These are phyloP conservation scores for Trametes sanguinea DNA, from an alignment of 768 basidiomycete genomes.

Conservation along the genomic window DNA sequence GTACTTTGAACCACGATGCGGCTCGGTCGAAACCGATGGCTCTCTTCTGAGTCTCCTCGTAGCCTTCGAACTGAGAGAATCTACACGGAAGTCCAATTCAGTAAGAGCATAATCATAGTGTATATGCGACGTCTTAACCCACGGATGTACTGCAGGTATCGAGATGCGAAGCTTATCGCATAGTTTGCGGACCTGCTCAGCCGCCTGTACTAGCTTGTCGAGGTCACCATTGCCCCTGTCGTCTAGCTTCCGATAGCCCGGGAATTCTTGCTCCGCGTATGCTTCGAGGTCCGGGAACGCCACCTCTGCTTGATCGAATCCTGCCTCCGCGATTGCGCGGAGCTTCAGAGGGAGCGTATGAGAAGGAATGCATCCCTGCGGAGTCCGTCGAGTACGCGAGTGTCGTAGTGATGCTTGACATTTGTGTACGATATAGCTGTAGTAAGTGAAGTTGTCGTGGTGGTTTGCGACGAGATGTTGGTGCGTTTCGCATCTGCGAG, in stretches of 20 bases:
- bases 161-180: conserved; percentile 28
- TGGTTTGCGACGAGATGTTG: too few relatives aligned
- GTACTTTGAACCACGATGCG: conserved; percentile 30
- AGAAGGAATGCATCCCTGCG: conserved; percentile 35
- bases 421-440: background rate
- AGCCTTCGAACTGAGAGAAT: conserved; percentile 33
- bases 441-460: background rate
- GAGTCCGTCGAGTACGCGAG: conserved; percentile 35
- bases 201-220: conserved; percentile 24
- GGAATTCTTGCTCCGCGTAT: conserved; percentile 24
- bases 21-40: conserved; percentile 26
- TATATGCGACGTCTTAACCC: background rate
- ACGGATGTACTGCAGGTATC: conserved; percentile 35
- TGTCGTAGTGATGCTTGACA: conserved; percentile 9
- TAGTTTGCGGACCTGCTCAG: conserved; percentile 21
- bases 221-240: conserved; percentile 28
- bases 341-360: conserved; percentile 34
- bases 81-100: conserved; percentile 6
- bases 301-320: conserved; percentile 31
- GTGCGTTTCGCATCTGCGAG: too few relatives aligned
- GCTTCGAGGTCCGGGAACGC: conserved; percentile 34
- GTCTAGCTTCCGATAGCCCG: conserved; percentile 29
- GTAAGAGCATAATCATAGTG: too few relatives aligned
- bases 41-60: conserved; percentile 25
- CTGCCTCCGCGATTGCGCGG: conserved; percentile 33